These are phyloP conservation scores for Salix purpurea DNA, from an alignment of 345 rosid genomes.

Conservation along the genomic window DNA sequence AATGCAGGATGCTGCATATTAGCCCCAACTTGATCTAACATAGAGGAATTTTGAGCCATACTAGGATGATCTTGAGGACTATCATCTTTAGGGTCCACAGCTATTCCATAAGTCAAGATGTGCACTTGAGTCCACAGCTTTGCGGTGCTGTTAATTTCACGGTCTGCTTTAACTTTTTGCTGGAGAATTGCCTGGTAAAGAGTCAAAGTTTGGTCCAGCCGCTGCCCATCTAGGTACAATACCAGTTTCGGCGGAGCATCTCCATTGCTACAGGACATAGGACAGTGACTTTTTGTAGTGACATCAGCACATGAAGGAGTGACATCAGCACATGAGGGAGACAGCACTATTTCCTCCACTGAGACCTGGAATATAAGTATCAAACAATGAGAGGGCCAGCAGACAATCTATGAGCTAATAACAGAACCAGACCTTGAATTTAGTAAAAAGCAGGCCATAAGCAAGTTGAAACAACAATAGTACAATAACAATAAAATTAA, in stretches of 20 bases:
- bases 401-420: not conserved
- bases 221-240: slow-evolving; percentile 65
- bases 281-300: slow-evolving; percentile 18
- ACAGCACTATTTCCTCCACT: slow-evolving; percentile 20
- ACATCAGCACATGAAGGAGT: slow-evolving; percentile 25
- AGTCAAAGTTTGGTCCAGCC: slow-evolving; percentile 49
- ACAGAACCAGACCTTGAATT: not conserved
- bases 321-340: slow-evolving; percentile 24
- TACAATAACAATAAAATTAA: not conserved
- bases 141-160: slow-evolving; percentile 39
- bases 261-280: slow-evolving; percentile 31
- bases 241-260: slow-evolving; percentile 40
- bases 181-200: slow-evolving; percentile 79
- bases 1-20: slow-evolving; percentile 31
- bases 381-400: not conserved
- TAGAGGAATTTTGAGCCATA: slow-evolving; percentile 17
- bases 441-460: not conserved
- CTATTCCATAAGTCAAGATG: slow-evolving; percentile 55
- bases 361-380: slow-evolving; percentile 32
- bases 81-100: slow-evolving; percentile 28
- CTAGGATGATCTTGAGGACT: slow-evolving; percentile 20
- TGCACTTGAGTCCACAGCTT: slow-evolving; percentile 62
- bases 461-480: not conserved
- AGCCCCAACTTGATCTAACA: slow-evolving; percentile 20
- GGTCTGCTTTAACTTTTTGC: slow-evolving; percentile 53